Evolutionary conservation across 2,329 filamentous ascomycete genomes (phyloP).

Genomic region (Aspergillus candidus): DNA sequence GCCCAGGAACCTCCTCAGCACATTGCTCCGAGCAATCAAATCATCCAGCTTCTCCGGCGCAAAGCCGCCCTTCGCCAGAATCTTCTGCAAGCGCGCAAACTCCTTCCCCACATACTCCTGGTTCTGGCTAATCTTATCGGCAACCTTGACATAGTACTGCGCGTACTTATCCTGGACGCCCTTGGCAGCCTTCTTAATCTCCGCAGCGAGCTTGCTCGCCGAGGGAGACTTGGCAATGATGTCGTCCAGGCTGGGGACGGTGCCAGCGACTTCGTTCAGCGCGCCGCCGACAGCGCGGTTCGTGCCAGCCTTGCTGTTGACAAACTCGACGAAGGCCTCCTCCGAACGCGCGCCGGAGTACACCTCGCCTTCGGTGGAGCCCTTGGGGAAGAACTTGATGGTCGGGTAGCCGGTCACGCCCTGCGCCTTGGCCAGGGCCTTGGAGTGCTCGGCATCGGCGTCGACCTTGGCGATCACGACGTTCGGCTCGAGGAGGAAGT

Average conservation of each 20-base stretch:
- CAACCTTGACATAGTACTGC: constrained; percentile 88
- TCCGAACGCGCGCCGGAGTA: constrained; percentile 76
- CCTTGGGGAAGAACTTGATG: constrained; percentile 94
- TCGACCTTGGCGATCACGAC: constrained; percentile 94
- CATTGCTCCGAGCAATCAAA: constrained; percentile 77
- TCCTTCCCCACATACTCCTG: constrained; percentile 80
- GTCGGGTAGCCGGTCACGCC: constrained; percentile 86
- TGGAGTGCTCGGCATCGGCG: constrained; percentile 80
- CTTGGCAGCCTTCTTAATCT: constrained; percentile 66
- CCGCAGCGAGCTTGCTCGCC: constrained; percentile 59
- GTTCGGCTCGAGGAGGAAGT: constrained; percentile 69
- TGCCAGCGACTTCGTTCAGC: constrained; percentile 72
- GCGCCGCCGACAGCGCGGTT: constrained; percentile 76
- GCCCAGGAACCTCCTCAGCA: constrained; percentile 69
- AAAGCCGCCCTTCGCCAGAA: constrained; percentile 80
- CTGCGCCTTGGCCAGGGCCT: constrained; percentile 67
- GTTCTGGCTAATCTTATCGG: constrained; percentile 75
- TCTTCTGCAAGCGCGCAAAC: constrained; percentile 67
- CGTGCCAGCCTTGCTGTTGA: constrained; percentile 86
- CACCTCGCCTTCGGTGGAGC: constrained; percentile 61
- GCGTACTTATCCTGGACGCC: constrained; percentile 73
- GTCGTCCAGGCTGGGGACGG: constrained; percentile 69
- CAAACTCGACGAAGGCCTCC: constrained; percentile 66
- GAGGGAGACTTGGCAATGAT: constrained; percentile 65
- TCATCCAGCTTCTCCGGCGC: constrained; percentile 84